phyloP scores from a whole-genome alignment of 1,284 basidiomycete genomes.

The Pseudozyma tsukubaensis region DNA sequence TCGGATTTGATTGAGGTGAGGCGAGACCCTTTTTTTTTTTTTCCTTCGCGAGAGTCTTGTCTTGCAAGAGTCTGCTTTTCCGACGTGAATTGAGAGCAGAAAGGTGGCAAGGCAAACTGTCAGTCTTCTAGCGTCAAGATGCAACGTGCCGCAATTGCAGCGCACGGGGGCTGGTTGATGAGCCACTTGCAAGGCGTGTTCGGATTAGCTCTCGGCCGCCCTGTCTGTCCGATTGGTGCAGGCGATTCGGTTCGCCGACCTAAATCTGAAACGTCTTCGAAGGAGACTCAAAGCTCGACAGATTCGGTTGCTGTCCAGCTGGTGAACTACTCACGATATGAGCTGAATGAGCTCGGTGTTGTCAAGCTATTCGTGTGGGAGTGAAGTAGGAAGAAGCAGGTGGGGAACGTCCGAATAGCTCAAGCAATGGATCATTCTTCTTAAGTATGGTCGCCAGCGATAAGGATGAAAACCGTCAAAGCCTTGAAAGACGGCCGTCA shows the following conservation, averaged over 20 bases:
- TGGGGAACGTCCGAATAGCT: not conserved
- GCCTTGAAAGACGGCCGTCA: conserved; percentile 3
- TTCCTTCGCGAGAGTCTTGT: not conserved
- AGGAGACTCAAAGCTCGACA: too few species aligned
- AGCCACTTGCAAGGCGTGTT: too few species aligned
- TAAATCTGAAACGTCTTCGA: too few species aligned
- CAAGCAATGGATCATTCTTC: not conserved
- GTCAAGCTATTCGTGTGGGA: too few species aligned
- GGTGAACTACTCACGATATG: too few species aligned
- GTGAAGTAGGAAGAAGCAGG: not conserved
- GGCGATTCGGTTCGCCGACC: too few species aligned
- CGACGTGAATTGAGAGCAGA: not conserved
- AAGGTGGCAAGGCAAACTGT: not conserved
- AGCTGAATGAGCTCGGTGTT: too few species aligned
- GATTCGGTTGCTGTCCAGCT: too few species aligned
- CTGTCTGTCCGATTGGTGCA: too few species aligned
- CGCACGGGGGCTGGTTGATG: too few species aligned
- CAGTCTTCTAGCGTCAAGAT: not conserved
- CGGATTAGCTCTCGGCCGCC: too few species aligned
- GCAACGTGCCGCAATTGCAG: not conserved
- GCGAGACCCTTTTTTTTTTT: not conserved
- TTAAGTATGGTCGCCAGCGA: conserved; percentile 1
- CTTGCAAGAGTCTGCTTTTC: conserved; percentile 1
- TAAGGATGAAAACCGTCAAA: conserved; percentile 2
- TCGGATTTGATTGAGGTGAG: not conserved